These are phyloP conservation scores for Striga hermonthica DNA, from an alignment of 305 asterid species.

Conservation along the genomic window DNA sequence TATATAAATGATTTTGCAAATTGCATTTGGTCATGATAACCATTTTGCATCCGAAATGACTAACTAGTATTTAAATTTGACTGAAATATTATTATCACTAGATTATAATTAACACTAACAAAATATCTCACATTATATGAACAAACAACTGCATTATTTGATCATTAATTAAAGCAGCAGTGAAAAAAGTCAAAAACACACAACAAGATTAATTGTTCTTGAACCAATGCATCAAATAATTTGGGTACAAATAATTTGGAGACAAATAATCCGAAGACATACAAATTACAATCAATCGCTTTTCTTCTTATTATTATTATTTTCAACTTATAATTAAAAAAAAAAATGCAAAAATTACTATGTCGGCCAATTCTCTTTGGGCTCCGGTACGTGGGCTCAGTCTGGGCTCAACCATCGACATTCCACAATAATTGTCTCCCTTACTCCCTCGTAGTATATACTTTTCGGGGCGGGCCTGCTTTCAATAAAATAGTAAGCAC, in stretches of 20 bases:
- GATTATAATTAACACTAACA: too few species aligned
- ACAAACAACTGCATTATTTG: too few species aligned
- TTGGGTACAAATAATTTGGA: conserved; percentile 1
- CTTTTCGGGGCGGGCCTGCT: conserved; percentile 52
- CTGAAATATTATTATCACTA: too few species aligned
- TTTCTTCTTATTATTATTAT: conserved; percentile 30
- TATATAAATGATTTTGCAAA: too few species aligned
- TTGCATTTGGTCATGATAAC: too few species aligned
- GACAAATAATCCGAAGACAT: conserved; percentile 30
- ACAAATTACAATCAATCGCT: background rate
- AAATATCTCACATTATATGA: too few species aligned
- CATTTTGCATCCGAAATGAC: too few species aligned
- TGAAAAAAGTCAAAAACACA: too few species aligned
- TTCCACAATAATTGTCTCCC: background rate
- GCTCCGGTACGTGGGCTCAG: conserved; percentile 20
- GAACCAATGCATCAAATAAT: background rate
- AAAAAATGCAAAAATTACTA: conserved; percentile 9
- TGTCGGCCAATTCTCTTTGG: conserved; percentile 9
- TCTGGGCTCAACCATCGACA: conserved; percentile 13
- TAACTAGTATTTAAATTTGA: too few species aligned
- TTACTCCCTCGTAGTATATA: background rate
- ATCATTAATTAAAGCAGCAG: too few species aligned
- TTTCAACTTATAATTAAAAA: conserved; percentile 24
- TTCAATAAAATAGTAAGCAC: conserved; percentile 43
- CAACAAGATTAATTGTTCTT: background rate